Conservation (phyloP, 108 stramenopile species). For the Schizochytrium sp. region DNA sequence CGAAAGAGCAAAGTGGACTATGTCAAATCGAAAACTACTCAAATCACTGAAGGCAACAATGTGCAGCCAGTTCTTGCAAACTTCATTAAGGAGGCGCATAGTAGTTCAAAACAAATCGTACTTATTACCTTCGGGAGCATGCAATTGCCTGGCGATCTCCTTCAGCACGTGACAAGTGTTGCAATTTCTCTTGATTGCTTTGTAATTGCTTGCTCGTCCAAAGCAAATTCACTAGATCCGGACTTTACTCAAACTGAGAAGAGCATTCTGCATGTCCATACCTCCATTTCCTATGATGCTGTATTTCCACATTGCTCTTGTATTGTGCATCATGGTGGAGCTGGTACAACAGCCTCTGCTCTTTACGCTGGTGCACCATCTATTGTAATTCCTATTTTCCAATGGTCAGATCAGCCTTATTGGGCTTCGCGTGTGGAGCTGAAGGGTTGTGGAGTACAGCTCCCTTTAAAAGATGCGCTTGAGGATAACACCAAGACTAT, state of each 20-base stretch:
- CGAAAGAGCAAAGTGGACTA: background rate
- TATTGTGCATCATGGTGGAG: constrained; percentile 88
- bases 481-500: too few relatives aligned
- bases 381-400: constrained; percentile 81
- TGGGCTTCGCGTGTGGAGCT: constrained; percentile 10
- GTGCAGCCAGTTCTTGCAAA: background rate
- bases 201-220: background rate
- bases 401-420: constrained; percentile 63
- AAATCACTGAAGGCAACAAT: background rate
- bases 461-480: background rate
- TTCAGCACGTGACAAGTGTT: background rate
- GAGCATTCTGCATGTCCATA: background rate
- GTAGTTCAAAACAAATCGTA: background rate
- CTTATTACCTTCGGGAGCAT: constrained; percentile 46
- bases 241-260: background rate
- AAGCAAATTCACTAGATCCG: background rate
- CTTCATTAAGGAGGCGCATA: background rate
- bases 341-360: constrained; percentile 85
- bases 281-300: constrained; percentile 79
- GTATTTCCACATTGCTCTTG: constrained; percentile 80
- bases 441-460: constrained; percentile 37
- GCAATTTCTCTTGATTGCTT: background rate
- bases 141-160: background rate
- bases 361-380: constrained; percentile 80
- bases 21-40: background rate